Percentiles rank a stretch among this genome's conserved stretches.
Evolutionary conservation across 169 alveolate species (phyloP).

Genomic region (Eimeria necatrix): DNA sequence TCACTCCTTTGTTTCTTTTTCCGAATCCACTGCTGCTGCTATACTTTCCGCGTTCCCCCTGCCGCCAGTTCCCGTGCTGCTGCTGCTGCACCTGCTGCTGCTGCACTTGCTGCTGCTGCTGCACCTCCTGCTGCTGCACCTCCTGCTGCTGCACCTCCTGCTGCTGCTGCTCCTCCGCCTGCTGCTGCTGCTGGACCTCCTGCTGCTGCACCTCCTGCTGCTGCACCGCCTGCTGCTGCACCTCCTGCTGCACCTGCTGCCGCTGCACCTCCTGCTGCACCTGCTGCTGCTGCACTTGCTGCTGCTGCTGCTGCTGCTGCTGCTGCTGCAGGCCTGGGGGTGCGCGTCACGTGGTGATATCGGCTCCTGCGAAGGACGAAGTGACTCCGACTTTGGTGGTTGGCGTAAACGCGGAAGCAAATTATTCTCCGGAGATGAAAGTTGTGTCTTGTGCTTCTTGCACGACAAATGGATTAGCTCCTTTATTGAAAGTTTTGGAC

Average conservation of each 20-base stretch:
- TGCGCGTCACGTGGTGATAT: conserved; percentile 97
- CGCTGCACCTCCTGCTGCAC: conserved; percentile 83
- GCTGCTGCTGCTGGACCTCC: not conserved
- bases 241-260: conserved; percentile 82
- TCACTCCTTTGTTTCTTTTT: too few relatives aligned
- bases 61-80: too few relatives aligned
- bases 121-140: not conserved
- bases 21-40: too few relatives aligned
- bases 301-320: conserved; percentile 85
- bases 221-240: not conserved
- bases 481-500: conserved; percentile 97
- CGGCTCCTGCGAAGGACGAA: conserved; percentile 99
- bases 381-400: conserved; percentile 97
- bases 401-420: conserved; percentile 97
- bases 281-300: not conserved
- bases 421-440: conserved; percentile 92
- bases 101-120: too few relatives aligned
- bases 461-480: conserved; percentile 99
- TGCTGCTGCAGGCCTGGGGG: conserved; percentile 91
- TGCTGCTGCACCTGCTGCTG: too few relatives aligned
- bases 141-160: not conserved
- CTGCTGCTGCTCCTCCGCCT: not conserved
- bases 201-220: not conserved
- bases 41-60: too few relatives aligned
- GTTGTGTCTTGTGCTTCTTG: conserved; percentile 99